These are phyloP conservation scores for Pseudonitzschia multistriata DNA, from an alignment of 108 stramenopile species.

Conservation along the genomic window DNA sequence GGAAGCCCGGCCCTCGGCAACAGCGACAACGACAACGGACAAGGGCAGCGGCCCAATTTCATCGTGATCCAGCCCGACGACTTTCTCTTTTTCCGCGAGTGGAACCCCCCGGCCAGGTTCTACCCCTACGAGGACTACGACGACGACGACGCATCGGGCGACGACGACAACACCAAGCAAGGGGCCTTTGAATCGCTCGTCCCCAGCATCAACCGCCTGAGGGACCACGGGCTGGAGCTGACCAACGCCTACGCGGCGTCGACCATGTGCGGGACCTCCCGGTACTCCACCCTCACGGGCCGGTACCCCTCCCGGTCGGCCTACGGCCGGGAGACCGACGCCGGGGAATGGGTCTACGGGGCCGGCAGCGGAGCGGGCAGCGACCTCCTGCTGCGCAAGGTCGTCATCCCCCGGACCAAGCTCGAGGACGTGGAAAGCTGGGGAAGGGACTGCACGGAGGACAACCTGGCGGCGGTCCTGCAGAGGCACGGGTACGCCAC, in stretches of 20 bases:
- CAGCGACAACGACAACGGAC: too few relatives aligned
- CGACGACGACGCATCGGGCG: not conserved
- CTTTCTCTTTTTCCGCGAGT: slow-evolving; percentile 36
- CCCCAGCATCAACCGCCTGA: slow-evolving; percentile 28
- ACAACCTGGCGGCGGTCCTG: slow-evolving; percentile 29
- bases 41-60: slow-evolving; percentile 23
- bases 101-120: slow-evolving; percentile 30
- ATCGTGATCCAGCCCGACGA: slow-evolving; percentile 55
- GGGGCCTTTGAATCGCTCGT: not conserved
- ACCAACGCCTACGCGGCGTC: slow-evolving; percentile 26
- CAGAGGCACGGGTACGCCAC: slow-evolving; percentile 31
- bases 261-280: slow-evolving; percentile 38
- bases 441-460: not conserved
- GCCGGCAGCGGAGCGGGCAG: not conserved
- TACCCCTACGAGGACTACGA: not conserved
- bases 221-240: slow-evolving; percentile 31
- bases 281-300: slow-evolving; percentile 34
- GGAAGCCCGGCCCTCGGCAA: too few relatives aligned
- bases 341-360: not conserved
- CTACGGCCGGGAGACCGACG: not conserved
- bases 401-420: slow-evolving; percentile 40
- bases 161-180: not conserved
- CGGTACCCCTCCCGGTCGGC: slow-evolving; percentile 28
- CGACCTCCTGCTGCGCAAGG: not conserved
- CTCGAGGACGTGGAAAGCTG: slow-evolving; percentile 12